Evolutionary conservation across 495 filamentous ascomycete species (phyloP).

Genomic region (Aspergillus baeticus): DNA sequence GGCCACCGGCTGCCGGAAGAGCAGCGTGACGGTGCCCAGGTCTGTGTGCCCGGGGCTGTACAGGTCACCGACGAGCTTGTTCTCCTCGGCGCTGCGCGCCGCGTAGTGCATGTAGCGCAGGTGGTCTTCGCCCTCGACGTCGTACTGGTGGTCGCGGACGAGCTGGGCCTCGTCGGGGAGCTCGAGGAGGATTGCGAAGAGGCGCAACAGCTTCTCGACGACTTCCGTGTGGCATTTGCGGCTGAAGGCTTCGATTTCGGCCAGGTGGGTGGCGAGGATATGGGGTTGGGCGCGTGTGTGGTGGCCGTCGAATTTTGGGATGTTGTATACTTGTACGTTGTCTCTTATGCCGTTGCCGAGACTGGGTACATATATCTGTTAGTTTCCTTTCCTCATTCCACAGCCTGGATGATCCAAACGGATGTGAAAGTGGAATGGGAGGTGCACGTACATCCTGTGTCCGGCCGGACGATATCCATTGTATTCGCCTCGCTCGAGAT

Average conservation of each 20-base stretch:
- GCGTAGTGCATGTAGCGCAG: constrained; percentile 55
- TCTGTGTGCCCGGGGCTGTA: constrained; percentile 41
- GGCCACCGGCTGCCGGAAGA: constrained; percentile 49
- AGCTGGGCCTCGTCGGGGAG: constrained; percentile 50
- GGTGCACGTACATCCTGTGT: constrained; percentile 43
- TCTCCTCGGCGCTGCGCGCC: constrained; percentile 40
- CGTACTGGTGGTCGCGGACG: constrained; percentile 45
- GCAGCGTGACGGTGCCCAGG: constrained; percentile 40
- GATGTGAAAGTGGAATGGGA: too few species aligned
- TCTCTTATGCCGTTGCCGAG: constrained; percentile 46
- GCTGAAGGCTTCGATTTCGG: constrained; percentile 42
- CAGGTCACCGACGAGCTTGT: constrained; percentile 33
- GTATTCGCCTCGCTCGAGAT: constrained; percentile 36
- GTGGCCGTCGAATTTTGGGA: constrained; percentile 49
- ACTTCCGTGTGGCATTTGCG: constrained; percentile 50
- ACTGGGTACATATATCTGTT: too few species aligned
- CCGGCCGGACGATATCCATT: constrained; percentile 47
- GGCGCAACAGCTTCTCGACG: constrained; percentile 49
- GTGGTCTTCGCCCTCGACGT: constrained; percentile 47
- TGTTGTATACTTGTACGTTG: constrained; percentile 53
- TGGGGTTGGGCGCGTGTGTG: constrained; percentile 40
- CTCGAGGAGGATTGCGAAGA: constrained; percentile 52
- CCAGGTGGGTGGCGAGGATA: constrained; percentile 29
- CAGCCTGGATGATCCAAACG: too few species aligned
- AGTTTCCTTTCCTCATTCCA: too few species aligned